These are phyloP conservation scores for Cyclospora cayetanensis DNA, from an alignment of 169 alveolate genomes.

Conservation along the genomic window DNA sequence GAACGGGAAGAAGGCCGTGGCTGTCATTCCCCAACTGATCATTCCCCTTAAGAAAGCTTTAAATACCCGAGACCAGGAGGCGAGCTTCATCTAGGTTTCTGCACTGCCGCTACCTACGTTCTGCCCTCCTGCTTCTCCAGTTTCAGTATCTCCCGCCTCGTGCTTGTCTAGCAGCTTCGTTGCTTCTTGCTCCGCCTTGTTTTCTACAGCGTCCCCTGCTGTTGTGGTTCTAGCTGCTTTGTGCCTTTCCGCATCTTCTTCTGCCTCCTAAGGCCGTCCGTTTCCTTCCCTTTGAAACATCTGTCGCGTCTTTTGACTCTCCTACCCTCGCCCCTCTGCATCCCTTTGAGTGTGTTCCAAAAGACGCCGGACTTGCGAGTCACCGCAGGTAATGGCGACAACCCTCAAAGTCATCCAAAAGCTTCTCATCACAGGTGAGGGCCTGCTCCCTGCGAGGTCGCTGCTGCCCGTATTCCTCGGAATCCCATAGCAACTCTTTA, in stretches of 20 bases:
- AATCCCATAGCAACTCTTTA: no score
- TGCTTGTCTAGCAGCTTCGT: no score
- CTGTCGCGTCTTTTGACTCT: not conserved
- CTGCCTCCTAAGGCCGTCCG: not conserved
- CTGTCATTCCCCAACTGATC: slow-evolving; percentile 94
- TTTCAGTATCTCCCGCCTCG: not conserved
- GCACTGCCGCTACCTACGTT: not conserved
- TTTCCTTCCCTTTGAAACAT: not conserved
- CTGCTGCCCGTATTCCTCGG: no score
- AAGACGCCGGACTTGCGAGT: no score
- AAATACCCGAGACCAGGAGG: slow-evolving; percentile 93
- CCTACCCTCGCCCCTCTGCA: not conserved
- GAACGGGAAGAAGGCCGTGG: slow-evolving; percentile 88
- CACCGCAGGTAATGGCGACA: slow-evolving; percentile 57
- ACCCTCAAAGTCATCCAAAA: slow-evolving; percentile 67
- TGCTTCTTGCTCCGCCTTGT: not conserved
- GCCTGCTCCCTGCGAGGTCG: no score
- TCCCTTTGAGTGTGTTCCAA: no score
- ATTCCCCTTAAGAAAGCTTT: slow-evolving; percentile 92
- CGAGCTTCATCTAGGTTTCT: slow-evolving; percentile 71
- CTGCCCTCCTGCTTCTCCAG: not conserved
- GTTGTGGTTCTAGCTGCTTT: not conserved
- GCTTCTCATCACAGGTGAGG: slow-evolving; percentile 63
- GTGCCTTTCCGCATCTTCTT: not conserved
- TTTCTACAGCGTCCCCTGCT: not conserved